These are phyloP conservation scores for Penicillium sp. DNA, from an alignment of 2,329 filamentous ascomycete genomes.

Conservation along the genomic window DNA sequence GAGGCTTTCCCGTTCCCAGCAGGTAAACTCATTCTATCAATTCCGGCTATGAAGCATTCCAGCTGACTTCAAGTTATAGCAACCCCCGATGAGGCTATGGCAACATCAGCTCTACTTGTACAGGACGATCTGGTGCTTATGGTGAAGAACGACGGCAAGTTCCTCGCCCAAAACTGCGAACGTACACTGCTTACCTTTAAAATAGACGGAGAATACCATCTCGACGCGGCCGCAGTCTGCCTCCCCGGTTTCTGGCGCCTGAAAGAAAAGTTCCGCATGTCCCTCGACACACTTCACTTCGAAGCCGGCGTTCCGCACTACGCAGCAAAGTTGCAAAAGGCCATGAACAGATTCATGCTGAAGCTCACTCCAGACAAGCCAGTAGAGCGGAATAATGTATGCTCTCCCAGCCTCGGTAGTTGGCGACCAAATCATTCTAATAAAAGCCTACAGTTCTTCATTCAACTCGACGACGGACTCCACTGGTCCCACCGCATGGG, in stretches of 20 bases:
- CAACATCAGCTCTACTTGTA: background rate
- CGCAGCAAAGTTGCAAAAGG: constrained; percentile 11
- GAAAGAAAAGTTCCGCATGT: constrained; percentile 18
- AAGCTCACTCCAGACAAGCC: constrained; percentile 14
- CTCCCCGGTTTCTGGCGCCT: constrained; percentile 15
- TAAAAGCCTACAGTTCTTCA: constrained; percentile 9
- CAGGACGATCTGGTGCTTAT: constrained; percentile 3
- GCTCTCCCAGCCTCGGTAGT: too few species aligned
- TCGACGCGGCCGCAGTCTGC: constrained; percentile 14
- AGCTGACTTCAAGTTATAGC: background rate
- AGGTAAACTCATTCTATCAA: background rate
- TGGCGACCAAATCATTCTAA: background rate
- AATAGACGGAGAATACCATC: constrained; percentile 14
- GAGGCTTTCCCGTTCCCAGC: background rate
- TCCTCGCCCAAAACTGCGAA: background rate
- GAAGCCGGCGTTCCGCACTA: constrained; percentile 18
- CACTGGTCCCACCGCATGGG: constrained; percentile 23
- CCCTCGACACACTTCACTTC: constrained; percentile 16
- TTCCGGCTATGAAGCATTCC: too few species aligned
- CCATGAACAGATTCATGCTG: constrained; percentile 16
- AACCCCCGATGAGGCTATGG: background rate
- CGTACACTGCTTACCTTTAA: background rate
- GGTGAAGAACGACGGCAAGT: background rate
- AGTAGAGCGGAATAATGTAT: constrained; percentile 15
- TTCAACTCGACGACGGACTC: constrained; percentile 18